Base-by-base conservation (phyloP, 140 eudicot species). In the Anethum foeniculum region DNA sequence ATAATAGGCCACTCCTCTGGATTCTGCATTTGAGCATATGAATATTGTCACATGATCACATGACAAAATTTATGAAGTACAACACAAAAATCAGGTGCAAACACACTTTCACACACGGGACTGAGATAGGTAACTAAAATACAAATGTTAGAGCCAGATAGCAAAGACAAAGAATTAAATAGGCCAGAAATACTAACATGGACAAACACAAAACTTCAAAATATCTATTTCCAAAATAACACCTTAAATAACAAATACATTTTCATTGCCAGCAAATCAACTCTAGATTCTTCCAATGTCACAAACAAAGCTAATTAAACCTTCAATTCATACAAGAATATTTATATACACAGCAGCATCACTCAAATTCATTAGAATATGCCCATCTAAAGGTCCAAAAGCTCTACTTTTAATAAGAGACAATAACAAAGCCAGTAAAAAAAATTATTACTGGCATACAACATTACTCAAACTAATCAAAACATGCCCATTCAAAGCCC, bases 1-100 rank as follows among this genome's bases (percentile, higher is more conserved):
- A 92, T 92, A 38, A 95, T 85, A 43, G 99, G 99, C 99, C 99
- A 95, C 80, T 92, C 97, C 67, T 92, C 82, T 27, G 91, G 88
- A 73, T 92, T 93, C 99, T 95, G 86, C 76, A 71, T 30, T 46
- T 77, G 38, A 67, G 52, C 69, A 39, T 79, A 71, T 78, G 68
- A 56, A 25, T 47, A 75, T 75, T 25, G 49, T 46, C 34, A 28
- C 34, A 75, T 44, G 39, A 44, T 34, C 38, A n/a, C 41, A 44
- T 75, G 34, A 44, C 51, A 47, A 10, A 46, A 47, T 46, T 13
- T n/a, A 27, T 4, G 3, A 47, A 28, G 39, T 47, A 75, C 43
- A n/a, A 21, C 52, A 21, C 34, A 75, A 47, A 46, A 27, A 44
- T 32, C 36, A 6, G 38, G 32, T 44, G 30, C 54, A 44, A 16